phyloP scores from a whole-genome alignment of 306 rosid species.

The Casuarina cunninghamiana region DNA sequence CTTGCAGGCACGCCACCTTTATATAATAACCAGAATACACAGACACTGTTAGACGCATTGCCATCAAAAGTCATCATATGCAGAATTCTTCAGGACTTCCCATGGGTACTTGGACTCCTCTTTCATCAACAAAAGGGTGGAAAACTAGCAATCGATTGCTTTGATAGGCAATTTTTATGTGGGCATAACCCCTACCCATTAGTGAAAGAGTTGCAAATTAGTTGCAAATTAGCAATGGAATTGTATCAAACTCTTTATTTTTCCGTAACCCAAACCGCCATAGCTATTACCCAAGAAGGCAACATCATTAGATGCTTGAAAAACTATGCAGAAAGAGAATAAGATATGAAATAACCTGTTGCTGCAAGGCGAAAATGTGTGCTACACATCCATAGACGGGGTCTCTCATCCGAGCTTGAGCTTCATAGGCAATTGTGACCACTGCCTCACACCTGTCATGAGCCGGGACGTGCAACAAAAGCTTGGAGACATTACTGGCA shows the following conservation, averaged over 20 bases:
- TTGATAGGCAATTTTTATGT: too few species aligned
- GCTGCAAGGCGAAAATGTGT: constrained; percentile 92
- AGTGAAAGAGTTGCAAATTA: too few species aligned
- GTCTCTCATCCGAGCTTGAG: constrained; percentile 88
- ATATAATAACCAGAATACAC: background rate
- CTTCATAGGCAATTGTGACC: constrained; percentile 90
- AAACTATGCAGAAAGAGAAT: constrained; percentile 8
- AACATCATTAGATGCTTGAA: background rate
- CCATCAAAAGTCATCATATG: background rate
- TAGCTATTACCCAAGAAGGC: background rate
- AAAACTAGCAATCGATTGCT: too few species aligned
- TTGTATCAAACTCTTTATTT: too few species aligned
- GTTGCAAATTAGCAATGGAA: too few species aligned
- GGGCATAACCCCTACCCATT: too few species aligned
- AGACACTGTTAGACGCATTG: background rate
- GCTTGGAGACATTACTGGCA: constrained; percentile 89
- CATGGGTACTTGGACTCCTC: too few species aligned
- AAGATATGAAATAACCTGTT: constrained; percentile 57
- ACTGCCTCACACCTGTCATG: constrained; percentile 93
- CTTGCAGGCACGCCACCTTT: constrained; percentile 90
- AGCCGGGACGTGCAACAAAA: constrained; percentile 73
- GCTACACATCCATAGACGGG: constrained; percentile 98
- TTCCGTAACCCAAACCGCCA: background rate
- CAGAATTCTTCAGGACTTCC: background rate
- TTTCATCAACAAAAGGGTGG: too few species aligned